These are phyloP conservation scores for Sparassis latifolia DNA, from an alignment of 1,284 basidiomycete species.

Conservation along the genomic window DNA sequence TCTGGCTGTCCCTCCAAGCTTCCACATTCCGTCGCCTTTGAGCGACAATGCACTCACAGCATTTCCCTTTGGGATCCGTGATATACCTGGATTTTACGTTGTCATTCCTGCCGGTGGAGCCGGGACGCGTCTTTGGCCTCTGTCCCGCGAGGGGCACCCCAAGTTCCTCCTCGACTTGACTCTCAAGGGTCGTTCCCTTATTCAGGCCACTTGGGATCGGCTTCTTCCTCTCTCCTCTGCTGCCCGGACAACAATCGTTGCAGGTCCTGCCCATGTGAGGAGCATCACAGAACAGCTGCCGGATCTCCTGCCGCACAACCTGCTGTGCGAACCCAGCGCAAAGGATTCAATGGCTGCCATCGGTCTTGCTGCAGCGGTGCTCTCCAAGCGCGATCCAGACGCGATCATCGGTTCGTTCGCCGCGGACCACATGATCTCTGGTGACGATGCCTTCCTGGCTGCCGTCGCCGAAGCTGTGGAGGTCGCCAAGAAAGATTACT, in stretches of 20 bases:
- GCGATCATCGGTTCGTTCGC: constrained; percentile 82
- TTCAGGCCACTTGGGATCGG: constrained; percentile 84
- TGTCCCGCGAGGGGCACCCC: constrained; percentile 76
- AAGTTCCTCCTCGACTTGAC: constrained; percentile 82
- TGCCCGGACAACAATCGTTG: constrained; percentile 68
- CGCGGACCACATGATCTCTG: constrained; percentile 85
- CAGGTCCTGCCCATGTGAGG: constrained; percentile 66
- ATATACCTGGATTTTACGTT: constrained; percentile 82
- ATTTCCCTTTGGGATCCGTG: constrained; percentile 48
- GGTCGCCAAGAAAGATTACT: constrained; percentile 67
- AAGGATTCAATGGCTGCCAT: constrained; percentile 86
- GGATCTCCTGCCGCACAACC: constrained; percentile 56
- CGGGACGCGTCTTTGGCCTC: constrained; percentile 79
- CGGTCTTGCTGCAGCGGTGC: constrained; percentile 76
- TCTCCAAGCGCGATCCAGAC: constrained; percentile 63
- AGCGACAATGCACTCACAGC: constrained; percentile 46
- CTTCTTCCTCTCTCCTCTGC: constrained; percentile 67
- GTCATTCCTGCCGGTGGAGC: constrained; percentile 83
- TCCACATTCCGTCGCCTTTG: constrained; percentile 58
- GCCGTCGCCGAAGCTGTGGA: constrained; percentile 78
- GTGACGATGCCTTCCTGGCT: constrained; percentile 75
- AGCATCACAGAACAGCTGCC: constrained; percentile 70
- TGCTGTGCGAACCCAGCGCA: constrained; percentile 76
- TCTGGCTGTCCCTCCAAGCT: constrained; percentile 35
- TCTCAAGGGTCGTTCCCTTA: constrained; percentile 72